These are phyloP conservation scores for Lachancea fermentati DNA, from an alignment of 805 yeast genomes.

Conservation along the genomic window DNA sequence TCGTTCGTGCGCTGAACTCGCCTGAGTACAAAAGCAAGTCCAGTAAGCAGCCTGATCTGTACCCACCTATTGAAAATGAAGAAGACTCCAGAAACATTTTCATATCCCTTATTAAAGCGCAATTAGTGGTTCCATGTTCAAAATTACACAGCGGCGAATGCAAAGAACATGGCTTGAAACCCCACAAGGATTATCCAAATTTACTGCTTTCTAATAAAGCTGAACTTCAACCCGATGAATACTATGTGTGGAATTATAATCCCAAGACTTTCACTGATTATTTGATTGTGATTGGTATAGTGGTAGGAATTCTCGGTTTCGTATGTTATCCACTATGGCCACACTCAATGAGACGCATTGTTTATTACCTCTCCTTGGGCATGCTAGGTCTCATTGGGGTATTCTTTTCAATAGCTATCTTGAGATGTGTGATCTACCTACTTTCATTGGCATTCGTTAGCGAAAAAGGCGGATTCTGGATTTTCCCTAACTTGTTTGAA, in stretches of 20 bases:
- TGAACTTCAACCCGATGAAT: conserved; percentile 55
- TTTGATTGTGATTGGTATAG: conserved; percentile 35
- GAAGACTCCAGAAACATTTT: conserved; percentile 58
- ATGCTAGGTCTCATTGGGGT: conserved; percentile 65
- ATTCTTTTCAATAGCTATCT: conserved; percentile 72
- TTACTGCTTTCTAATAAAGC: conserved; percentile 53
- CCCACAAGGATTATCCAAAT: conserved; percentile 60
- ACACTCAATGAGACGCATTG: conserved; percentile 75
- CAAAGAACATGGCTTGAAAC: conserved; percentile 53
- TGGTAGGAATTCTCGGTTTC: conserved; percentile 61
- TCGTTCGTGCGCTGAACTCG: conserved; percentile 68
- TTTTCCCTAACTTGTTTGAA: conserved; percentile 91
- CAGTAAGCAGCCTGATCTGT: conserved; percentile 39
- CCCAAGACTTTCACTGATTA: conserved; percentile 51
- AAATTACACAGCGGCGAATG: conserved; percentile 69
- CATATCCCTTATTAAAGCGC: conserved; percentile 62
- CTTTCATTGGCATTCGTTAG: conserved; percentile 29
- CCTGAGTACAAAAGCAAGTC: conserved; percentile 59
- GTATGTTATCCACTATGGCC: conserved; percentile 96
- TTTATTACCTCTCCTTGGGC: conserved; percentile 82
- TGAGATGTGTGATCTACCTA: conserved; percentile 65
- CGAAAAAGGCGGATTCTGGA: conserved; percentile 79
- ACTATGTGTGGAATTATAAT: conserved; percentile 78
- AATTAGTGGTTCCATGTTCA: conserved; percentile 67
- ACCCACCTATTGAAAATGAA: conserved; percentile 46